Percentiles rank a stretch among this genome's conserved stretches.
Evolutionary conservation across 441 rosid species (phyloP).

Genomic region (Pelargonium fulgidum): DNA sequence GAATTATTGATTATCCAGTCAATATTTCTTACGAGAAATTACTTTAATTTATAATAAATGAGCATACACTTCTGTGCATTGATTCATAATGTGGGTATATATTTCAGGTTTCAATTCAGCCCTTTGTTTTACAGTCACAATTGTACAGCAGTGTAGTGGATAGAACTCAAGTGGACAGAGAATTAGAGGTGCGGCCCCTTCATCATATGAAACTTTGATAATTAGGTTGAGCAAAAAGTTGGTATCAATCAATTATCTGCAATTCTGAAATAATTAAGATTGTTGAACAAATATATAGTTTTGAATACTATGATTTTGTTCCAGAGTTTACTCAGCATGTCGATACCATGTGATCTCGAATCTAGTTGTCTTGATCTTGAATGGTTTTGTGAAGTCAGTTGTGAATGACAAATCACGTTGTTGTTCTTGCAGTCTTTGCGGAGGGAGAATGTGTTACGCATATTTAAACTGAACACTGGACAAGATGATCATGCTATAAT

Average conservation of each 20-base stretch:
- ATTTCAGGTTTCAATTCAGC: conserved; percentile 55
- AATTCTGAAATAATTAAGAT: not conserved
- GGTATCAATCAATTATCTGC: not conserved
- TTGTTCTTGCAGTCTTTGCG: conserved; percentile 47
- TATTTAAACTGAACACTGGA: conserved; percentile 81
- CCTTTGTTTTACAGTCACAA: conserved; percentile 80
- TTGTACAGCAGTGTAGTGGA: conserved; percentile 76
- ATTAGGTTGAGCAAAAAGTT: not conserved
- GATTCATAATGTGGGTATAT: conserved; percentile 1
- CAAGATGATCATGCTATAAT: conserved; percentile 89
- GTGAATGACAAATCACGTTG: not conserved
- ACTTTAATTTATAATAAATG: not conserved
- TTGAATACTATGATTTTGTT: not conserved
- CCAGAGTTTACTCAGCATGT: not conserved
- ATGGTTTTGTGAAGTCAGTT: not conserved
- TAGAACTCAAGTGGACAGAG: conserved; percentile 89
- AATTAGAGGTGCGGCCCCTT: conserved; percentile 54
- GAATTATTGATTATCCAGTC: not conserved
- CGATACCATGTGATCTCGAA: not conserved
- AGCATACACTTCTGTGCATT: not conserved
- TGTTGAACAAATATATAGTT: not conserved
- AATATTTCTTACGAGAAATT: not conserved
- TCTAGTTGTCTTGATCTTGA: not conserved
- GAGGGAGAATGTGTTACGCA: conserved; percentile 65
- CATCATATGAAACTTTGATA: not conserved